A percentile compares a stretch with the other conserved stretches of the same genome.
These are phyloP conservation scores for Mycena latifolia DNA, from an alignment of 768 basidiomycete genomes.

Conservation along the genomic window DNA sequence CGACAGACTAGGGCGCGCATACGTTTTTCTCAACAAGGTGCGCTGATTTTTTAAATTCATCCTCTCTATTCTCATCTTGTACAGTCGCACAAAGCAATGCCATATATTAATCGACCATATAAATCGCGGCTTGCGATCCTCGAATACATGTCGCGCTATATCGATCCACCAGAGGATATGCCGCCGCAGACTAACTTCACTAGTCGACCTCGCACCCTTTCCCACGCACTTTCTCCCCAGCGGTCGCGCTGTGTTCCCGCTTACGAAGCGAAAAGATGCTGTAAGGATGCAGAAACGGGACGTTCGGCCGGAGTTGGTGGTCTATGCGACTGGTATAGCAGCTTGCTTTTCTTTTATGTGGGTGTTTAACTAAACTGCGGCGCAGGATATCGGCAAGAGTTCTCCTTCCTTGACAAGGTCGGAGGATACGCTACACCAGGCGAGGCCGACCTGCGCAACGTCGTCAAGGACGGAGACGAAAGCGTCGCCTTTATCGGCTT, in stretches of 20 bases:
- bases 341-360: neutral
- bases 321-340: slow-evolving; percentile 53
- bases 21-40: slow-evolving; percentile 74
- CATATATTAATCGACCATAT: slow-evolving; percentile 71
- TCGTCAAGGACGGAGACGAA: slow-evolving; percentile 57
- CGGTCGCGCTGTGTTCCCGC: slow-evolving; percentile 62
- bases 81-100: slow-evolving; percentile 68
- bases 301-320: slow-evolving; percentile 61
- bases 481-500: slow-evolving; percentile 68
- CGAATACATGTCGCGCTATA: slow-evolving; percentile 65
- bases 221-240: slow-evolving; percentile 56
- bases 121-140: slow-evolving; percentile 56
- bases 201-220: slow-evolving; percentile 70
- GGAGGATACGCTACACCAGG: slow-evolving; percentile 54
- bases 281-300: slow-evolving; percentile 52
- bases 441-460: slow-evolving; percentile 59
- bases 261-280: slow-evolving; percentile 56
- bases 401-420: slow-evolving; percentile 52
- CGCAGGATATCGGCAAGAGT: slow-evolving; percentile 58
- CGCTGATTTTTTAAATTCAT: neutral
- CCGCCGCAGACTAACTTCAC: slow-evolving; percentile 57
- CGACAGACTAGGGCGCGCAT: slow-evolving; percentile 68
- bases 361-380: neutral
- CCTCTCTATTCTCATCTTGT: neutral
- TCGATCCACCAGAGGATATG: slow-evolving; percentile 65